A percentile compares a stretch with the other conserved stretches of the same genome.
Conservation (phyloP, 2,329 filamentous ascomycete genomes). For the Parafenestella ontariensis region DNA sequence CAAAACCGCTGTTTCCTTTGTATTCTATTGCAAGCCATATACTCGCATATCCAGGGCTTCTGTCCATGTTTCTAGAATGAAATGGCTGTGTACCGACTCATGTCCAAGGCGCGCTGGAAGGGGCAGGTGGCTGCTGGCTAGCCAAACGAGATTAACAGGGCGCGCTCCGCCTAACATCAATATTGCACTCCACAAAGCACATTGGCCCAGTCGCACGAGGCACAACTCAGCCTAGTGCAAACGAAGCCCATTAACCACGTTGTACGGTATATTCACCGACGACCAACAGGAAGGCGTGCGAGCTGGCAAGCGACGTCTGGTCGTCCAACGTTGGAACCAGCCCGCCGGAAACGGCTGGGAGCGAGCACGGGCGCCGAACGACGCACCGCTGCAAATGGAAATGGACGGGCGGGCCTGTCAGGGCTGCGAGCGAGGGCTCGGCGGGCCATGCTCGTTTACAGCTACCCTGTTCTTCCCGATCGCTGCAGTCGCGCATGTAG, state of each 20-base stretch:
- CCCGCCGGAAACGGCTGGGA: constrained; percentile 2
- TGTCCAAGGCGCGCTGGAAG: constrained; percentile 9
- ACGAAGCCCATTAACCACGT: not conserved
- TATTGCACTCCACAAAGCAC: constrained; percentile 18
- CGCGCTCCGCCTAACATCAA: constrained; percentile 21
- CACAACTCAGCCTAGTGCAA: not conserved
- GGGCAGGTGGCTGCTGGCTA: constrained; percentile 15
- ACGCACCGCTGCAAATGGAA: not conserved
- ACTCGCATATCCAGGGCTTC: not conserved
- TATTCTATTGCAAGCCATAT: not conserved
- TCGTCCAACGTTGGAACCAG: not conserved
- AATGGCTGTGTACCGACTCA: not conserved
- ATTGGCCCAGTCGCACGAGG: not conserved
- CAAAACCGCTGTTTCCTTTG: not conserved
- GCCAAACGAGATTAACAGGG: constrained; percentile 36
- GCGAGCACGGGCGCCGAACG: constrained; percentile 2
- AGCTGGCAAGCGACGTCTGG: not conserved
- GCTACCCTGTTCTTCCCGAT: not conserved
- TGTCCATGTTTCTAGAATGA: not conserved
- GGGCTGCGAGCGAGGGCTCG: not conserved
- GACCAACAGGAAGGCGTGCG: not conserved
- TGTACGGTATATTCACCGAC: not conserved
- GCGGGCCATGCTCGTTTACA: constrained; percentile 3
- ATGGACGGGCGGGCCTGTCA: not conserved
- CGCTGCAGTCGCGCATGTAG: not conserved